These are phyloP conservation scores for Hypoxylon sp. DNA, from an alignment of 2,329 filamentous ascomycete genomes.

Conservation along the genomic window DNA sequence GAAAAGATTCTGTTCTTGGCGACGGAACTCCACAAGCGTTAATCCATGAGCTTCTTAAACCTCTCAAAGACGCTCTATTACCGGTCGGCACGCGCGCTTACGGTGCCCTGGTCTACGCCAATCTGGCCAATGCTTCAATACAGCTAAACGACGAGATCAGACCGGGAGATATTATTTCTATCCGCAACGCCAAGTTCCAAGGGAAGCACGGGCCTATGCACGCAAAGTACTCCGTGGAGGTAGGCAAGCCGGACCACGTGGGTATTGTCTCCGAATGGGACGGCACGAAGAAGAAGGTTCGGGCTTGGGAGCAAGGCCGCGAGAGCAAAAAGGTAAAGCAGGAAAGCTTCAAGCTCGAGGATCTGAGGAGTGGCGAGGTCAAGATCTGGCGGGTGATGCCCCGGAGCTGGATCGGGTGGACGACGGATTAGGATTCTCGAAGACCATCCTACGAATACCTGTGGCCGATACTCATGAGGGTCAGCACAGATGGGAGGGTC, in stretches of 20 bases:
- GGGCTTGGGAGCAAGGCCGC: slow-evolving; percentile 94
- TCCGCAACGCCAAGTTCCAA: slow-evolving; percentile 94
- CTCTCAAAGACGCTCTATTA: slow-evolving; percentile 79
- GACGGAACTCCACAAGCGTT: slow-evolving; percentile 86
- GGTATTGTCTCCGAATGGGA: slow-evolving; percentile 97
- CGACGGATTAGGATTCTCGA: slow-evolving; percentile 66
- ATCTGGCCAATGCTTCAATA: slow-evolving; percentile 93
- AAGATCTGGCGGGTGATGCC: slow-evolving; percentile 98
- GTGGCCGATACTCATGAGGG: slow-evolving; percentile 50
- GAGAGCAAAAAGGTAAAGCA: slow-evolving; percentile 94
- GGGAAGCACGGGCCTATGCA: slow-evolving; percentile 97
- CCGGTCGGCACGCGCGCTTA: slow-evolving; percentile 92
- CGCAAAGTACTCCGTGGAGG: slow-evolving; percentile 89
- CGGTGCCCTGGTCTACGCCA: slow-evolving; percentile 92
- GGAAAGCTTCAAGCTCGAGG: slow-evolving; percentile 94
- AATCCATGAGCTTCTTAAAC: slow-evolving; percentile 82
- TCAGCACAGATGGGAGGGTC: slow-evolving; percentile 49
- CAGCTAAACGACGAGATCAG: slow-evolving; percentile 94
- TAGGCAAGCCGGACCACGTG: slow-evolving; percentile 91
- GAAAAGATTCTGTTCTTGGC: slow-evolving; percentile 85
- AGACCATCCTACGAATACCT: slow-evolving; percentile 47
- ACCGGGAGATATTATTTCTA: slow-evolving; percentile 89
- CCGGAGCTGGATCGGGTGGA: slow-evolving; percentile 93
- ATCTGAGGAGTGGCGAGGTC: slow-evolving; percentile 92
- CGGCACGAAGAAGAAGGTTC: slow-evolving; percentile 96